These are phyloP conservation scores for Crithidia bombi DNA, from an alignment of 208 protist species.

Conservation along the genomic window DNA sequence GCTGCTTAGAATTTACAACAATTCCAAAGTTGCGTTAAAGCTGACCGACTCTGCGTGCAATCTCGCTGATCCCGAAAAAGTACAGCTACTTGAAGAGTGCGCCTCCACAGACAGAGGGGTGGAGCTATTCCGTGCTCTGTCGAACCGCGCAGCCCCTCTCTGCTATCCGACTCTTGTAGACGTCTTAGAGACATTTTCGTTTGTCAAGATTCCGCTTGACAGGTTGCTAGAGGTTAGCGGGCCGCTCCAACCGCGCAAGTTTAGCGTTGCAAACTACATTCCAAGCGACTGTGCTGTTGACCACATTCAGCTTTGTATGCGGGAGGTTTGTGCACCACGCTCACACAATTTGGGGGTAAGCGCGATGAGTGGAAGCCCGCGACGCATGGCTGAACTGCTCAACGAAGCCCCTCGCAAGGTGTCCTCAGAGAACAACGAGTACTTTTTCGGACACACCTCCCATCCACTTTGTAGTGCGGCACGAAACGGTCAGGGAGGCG, in stretches of 20 bases:
- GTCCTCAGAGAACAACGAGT: constrained; percentile 1
- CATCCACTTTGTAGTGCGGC: constrained; percentile 35
- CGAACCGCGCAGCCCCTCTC: constrained; percentile 48
- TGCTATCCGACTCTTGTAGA: constrained; percentile 82
- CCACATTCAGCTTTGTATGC: constrained; percentile 42
- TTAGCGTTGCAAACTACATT: constrained; percentile 58
- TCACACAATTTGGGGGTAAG: constrained; percentile 4
- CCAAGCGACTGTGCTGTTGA: background rate
- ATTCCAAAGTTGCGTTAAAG: constrained; percentile 22
- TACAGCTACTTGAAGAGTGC: constrained; percentile 54
- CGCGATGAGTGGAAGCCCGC: constrained; percentile 11
- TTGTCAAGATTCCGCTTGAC: constrained; percentile 76
- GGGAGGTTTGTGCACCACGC: constrained; percentile 35
- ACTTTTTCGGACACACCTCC: constrained; percentile 45
- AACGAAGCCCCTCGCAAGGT: constrained; percentile 24
- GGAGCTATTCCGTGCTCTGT: constrained; percentile 54
- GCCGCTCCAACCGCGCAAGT: constrained; percentile 74
- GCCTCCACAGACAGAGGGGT: constrained; percentile 49
- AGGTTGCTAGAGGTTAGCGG: constrained; percentile 78
- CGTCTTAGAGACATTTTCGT: constrained; percentile 73
- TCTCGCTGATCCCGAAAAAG: constrained; percentile 23
- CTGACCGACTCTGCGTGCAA: background rate
- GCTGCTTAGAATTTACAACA: constrained; percentile 59
- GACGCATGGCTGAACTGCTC: constrained; percentile 29
- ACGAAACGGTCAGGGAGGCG: constrained; percentile 1